A percentile compares a stretch with the other conserved stretches of the same genome.
These are phyloP conservation scores for Zygosaccharomyces pseudobailii DNA, from an alignment of 1,139 yeast species.

Conservation along the genomic window DNA sequence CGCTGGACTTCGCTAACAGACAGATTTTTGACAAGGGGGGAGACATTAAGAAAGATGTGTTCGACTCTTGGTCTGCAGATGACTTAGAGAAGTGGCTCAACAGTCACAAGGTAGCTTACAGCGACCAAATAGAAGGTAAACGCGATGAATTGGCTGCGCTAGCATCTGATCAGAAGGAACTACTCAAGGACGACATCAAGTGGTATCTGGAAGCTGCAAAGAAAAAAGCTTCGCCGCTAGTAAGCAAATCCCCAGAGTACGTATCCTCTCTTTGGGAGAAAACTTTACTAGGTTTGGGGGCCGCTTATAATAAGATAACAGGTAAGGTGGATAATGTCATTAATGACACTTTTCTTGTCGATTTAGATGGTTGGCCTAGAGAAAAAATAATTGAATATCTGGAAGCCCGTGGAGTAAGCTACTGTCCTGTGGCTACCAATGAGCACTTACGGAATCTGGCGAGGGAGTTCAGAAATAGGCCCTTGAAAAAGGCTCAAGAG, in stretches of 20 bases:
- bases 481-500: constrained; percentile 35
- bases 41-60: constrained; percentile 41
- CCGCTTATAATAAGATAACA: constrained; percentile 12
- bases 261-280: constrained; percentile 26
- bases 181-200: constrained; percentile 38
- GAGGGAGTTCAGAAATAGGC: constrained; percentile 41
- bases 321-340: constrained; percentile 35
- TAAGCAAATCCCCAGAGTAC: constrained; percentile 31
- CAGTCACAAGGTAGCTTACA: constrained; percentile 40
- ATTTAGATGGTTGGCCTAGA: constrained; percentile 46
- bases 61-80: constrained; percentile 45
- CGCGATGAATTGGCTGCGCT: constrained; percentile 37
- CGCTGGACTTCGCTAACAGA: constrained; percentile 37
- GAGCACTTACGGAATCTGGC: constrained; percentile 47
- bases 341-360: constrained; percentile 45
- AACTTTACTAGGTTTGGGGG: constrained; percentile 11
- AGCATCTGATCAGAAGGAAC: constrained; percentile 38
- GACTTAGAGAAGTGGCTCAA: constrained; percentile 47
- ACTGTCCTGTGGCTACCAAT: constrained; percentile 45
- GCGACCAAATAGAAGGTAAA: constrained; percentile 34
- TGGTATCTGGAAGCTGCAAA: constrained; percentile 37
- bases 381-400: constrained; percentile 48
- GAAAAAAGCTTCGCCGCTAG: constrained; percentile 33
- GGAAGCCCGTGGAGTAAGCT: constrained; percentile 46
- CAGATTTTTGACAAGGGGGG: constrained; percentile 41